Percentiles rank a stretch among this genome's conserved stretches.
Evolutionary conservation across 78 protist genomes (phyloP).

Genomic region (Dictyostelium purpureum): DNA sequence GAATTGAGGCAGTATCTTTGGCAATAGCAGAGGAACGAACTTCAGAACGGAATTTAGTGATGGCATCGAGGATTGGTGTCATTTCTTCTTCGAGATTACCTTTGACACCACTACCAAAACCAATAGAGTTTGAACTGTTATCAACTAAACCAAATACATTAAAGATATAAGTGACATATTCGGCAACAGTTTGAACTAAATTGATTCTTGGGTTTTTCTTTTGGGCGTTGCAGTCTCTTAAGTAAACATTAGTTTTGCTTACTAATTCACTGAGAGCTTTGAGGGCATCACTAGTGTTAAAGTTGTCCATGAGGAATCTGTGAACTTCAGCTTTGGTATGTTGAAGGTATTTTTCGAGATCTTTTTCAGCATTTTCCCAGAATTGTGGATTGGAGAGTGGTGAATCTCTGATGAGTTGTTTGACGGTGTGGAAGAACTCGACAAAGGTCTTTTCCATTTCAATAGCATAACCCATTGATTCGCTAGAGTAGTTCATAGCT

Average conservation of each 20-base stretch:
- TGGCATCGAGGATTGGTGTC: slow-evolving; percentile 71
- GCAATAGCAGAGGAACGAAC: slow-evolving; percentile 54
- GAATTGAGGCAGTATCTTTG: slow-evolving; percentile 12
- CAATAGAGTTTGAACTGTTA: background rate
- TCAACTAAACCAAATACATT: slow-evolving; percentile 67
- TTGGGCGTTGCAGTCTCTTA: background rate
- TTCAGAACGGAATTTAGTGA: slow-evolving; percentile 46
- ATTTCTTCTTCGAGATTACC: slow-evolving; percentile 33
- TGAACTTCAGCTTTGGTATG: slow-evolving; percentile 67
- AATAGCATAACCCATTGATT: slow-evolving; percentile 86
- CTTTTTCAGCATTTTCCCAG: slow-evolving; percentile 50
- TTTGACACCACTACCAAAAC: slow-evolving; percentile 30
- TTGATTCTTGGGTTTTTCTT: slow-evolving; percentile 42
- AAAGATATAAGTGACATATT: slow-evolving; percentile 72
- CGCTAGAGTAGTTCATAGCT: slow-evolving; percentile 86
- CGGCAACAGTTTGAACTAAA: slow-evolving; percentile 41
- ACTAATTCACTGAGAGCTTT: slow-evolving; percentile 50
- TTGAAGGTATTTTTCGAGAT: slow-evolving; percentile 20
- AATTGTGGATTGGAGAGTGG: slow-evolving; percentile 18
- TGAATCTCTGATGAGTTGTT: slow-evolving; percentile 38
- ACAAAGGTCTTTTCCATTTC: slow-evolving; percentile 81
- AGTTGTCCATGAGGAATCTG: slow-evolving; percentile 89
- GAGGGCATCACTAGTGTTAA: slow-evolving; percentile 92
- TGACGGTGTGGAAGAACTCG: slow-evolving; percentile 94
- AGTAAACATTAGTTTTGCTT: slow-evolving; percentile 65